phyloP scores from a whole-genome alignment of 257 asterid genomes.

The Osmanthus fragrans region DNA sequence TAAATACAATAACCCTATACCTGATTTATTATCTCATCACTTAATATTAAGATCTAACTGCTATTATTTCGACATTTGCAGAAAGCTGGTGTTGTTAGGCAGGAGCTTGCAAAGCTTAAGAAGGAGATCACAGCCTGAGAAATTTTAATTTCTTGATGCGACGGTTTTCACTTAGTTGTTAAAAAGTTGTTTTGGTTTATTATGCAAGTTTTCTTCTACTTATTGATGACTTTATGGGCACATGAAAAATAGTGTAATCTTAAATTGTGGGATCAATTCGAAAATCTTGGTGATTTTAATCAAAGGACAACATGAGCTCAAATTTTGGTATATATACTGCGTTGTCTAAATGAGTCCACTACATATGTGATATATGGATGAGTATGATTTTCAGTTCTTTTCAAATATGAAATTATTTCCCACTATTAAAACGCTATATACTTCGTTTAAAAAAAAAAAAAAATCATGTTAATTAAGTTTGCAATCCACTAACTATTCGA shows the following conservation, averaged over 20 bases:
- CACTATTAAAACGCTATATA: no score
- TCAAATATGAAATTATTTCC: no score
- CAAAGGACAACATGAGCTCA: not conserved
- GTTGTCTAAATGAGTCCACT: no score
- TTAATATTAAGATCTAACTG: not conserved
- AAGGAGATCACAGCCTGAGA: slow-evolving; percentile 47
- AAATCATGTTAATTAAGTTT: no score
- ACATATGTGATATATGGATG: no score
- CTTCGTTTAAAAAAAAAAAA: no score
- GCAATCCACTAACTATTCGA: no score
- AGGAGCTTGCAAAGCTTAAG: slow-evolving; percentile 82
- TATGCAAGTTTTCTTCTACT: slow-evolving; percentile 12
- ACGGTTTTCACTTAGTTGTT: slow-evolving; percentile 23
- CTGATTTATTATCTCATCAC: not conserved
- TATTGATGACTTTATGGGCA: slow-evolving; percentile 14
- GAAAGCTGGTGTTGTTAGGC: slow-evolving; percentile 82
- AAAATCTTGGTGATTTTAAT: not conserved
- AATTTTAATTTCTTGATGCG: slow-evolving; percentile 4
- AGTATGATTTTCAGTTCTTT: no score
- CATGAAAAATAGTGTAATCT: not conserved
- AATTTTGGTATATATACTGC: not conserved
- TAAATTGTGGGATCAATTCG: not conserved
- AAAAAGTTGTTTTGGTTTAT: slow-evolving; percentile 20
- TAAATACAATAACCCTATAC: no score
- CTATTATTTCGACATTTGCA: slow-evolving; percentile 27